phyloP scores from a whole-genome alignment of 495 filamentous ascomycete genomes.

The Xylona heveae region DNA sequence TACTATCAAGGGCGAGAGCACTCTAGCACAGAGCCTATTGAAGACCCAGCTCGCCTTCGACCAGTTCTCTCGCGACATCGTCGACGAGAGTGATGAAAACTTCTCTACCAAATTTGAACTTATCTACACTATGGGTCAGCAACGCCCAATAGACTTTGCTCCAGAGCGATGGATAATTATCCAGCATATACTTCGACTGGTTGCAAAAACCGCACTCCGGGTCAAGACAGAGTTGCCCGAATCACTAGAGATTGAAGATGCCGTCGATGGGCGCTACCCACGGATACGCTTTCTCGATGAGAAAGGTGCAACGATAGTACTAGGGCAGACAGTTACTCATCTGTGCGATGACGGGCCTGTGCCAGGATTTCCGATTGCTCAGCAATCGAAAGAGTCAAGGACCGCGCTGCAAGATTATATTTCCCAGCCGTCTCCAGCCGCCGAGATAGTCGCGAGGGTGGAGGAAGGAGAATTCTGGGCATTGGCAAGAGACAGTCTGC shows the following conservation, averaged over 20 bases:
- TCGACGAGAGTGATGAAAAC: conserved; percentile 35
- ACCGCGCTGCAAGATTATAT: conserved; percentile 11
- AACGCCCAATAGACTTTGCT: conserved; percentile 10
- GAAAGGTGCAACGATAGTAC: too few species aligned
- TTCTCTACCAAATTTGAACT: conserved; percentile 20
- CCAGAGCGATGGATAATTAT: conserved; percentile 17
- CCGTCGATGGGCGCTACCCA: too few species aligned
- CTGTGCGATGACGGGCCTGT: too few species aligned
- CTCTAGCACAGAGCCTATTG: conserved; percentile 22
- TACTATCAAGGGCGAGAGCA: too few species aligned
- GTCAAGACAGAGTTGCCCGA: too few species aligned
- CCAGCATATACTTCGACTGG: conserved; percentile 15
- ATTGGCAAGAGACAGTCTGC: too few species aligned
- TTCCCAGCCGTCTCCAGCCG: conserved; percentile 12
- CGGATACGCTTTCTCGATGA: too few species aligned
- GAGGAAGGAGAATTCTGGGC: too few species aligned
- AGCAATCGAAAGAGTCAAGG: conserved; percentile 8
- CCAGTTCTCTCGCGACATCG: conserved; percentile 29
- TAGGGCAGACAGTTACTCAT: too few species aligned
- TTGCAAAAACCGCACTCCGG: conserved; percentile 10
- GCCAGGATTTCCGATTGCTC: conserved; percentile 21
- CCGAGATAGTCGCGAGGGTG: conserved; percentile 15
- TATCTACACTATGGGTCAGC: conserved; percentile 18
- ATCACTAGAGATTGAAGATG: too few species aligned
- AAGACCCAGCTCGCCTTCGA: conserved; percentile 15